Percentiles rank a stretch among this genome's conserved stretches.
These are phyloP conservation scores for Lecanicillium sp. DNA, from an alignment of 2,329 filamentous ascomycete species.

Conservation along the genomic window DNA sequence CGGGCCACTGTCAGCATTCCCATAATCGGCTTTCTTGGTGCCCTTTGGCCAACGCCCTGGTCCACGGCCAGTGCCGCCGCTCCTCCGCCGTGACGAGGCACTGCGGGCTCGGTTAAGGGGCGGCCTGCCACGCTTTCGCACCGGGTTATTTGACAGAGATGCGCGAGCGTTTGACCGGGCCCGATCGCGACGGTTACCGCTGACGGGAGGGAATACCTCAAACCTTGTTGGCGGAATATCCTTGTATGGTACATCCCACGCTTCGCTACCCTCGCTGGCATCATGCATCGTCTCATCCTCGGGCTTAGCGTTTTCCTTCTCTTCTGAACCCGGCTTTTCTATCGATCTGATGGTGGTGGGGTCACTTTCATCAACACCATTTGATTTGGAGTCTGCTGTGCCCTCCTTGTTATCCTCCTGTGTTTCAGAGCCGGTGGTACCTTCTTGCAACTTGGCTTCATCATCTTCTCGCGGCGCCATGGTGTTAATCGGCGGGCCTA, in stretches of 20 bases:
- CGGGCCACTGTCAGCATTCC: slow-evolving; percentile 57
- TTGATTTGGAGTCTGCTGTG: neutral
- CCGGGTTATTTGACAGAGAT: neutral
- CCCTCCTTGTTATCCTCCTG: slow-evolving; percentile 17
- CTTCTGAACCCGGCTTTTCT: slow-evolving; percentile 19
- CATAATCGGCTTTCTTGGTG: slow-evolving; percentile 61
- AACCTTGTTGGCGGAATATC: slow-evolving; percentile 64
- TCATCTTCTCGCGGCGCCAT: slow-evolving; percentile 82
- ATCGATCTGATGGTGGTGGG: slow-evolving; percentile 6
- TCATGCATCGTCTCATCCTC: slow-evolving; percentile 20
- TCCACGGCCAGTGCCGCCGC: slow-evolving; percentile 55
- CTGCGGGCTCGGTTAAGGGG: slow-evolving; percentile 24
- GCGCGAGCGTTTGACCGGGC: slow-evolving; percentile 28
- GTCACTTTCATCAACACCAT: slow-evolving; percentile 2
- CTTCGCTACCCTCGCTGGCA: slow-evolving; percentile 19
- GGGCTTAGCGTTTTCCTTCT: slow-evolving; percentile 23
- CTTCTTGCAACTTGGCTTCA: slow-evolving; percentile 34
- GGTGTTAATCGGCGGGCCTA: slow-evolving; percentile 72
- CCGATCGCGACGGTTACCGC: slow-evolving; percentile 39
- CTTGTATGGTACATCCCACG: slow-evolving; percentile 42
- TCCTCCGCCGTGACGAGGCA: slow-evolving; percentile 40
- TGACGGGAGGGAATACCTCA: slow-evolving; percentile 67
- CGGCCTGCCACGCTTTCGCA: slow-evolving; percentile 21
- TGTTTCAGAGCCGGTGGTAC: slow-evolving; percentile 13
- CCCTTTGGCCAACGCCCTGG: slow-evolving; percentile 61